These are phyloP conservation scores for Gracilaria gracilis DNA, from an alignment of 23 red algal species.

Conservation along the genomic window DNA sequence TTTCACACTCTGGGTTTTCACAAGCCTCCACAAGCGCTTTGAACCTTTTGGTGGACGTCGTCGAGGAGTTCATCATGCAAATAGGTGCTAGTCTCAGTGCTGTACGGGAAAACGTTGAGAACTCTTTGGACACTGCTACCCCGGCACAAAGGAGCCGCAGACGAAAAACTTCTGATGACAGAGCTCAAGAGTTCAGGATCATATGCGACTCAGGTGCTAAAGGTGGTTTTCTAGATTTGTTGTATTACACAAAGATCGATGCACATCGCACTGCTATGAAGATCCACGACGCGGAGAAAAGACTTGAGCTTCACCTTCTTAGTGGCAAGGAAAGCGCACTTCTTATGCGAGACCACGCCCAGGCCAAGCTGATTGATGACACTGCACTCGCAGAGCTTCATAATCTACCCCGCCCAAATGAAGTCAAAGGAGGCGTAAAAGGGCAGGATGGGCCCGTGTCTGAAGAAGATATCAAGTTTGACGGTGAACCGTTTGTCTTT, in stretches of 20 bases:
- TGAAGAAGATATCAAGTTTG: slow-evolving; percentile 30
- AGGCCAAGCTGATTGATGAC: not conserved
- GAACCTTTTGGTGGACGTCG: slow-evolving; percentile 40
- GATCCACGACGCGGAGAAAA: slow-evolving; percentile 29
- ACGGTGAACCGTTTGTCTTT: slow-evolving; percentile 54
- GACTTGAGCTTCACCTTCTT: slow-evolving; percentile 5
- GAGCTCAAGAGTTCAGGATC: slow-evolving; percentile 10
- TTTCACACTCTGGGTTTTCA: slow-evolving; percentile 44
- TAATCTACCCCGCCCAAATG: not conserved
- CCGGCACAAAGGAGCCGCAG: not conserved
- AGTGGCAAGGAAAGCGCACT: not conserved
- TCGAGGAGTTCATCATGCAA: slow-evolving; percentile 51
- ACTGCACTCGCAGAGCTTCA: not conserved
- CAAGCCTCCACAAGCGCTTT: slow-evolving; percentile 45
- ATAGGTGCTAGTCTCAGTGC: slow-evolving; percentile 30
- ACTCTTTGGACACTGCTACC: not conserved
- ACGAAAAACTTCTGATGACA: slow-evolving; percentile 13
- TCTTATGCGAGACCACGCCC: not conserved
- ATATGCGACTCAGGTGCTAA: slow-evolving; percentile 53
- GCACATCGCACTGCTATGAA: not conserved
- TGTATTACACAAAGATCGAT: slow-evolving; percentile 34
- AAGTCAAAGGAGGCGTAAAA: not conserved
- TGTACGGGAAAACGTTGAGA: slow-evolving; percentile 46
- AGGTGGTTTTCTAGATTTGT: slow-evolving; percentile 18
- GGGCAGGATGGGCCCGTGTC: not conserved